Conservation (phyloP, 257 asterid species). For the Solanum sejunctum region DNA sequence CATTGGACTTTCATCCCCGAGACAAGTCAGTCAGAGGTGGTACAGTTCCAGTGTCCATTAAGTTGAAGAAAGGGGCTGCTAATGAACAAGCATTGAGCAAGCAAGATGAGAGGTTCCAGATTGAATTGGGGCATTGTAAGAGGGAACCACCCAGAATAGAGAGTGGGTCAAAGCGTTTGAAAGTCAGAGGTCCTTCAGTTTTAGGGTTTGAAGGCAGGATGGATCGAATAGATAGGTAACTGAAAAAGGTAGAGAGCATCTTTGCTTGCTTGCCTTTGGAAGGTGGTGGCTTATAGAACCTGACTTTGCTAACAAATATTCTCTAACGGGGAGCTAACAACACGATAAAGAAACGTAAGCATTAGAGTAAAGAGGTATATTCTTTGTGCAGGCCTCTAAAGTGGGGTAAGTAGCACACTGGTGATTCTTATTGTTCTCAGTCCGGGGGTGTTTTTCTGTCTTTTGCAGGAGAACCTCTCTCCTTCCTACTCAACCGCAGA, state of each 20-base stretch:
- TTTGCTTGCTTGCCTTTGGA: constrained; percentile 5
- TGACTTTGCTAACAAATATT: constrained; percentile 42
- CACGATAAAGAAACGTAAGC: constrained; percentile 26
- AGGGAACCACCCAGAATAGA: constrained; percentile 32
- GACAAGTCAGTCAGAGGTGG: constrained; percentile 25
- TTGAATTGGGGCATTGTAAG: constrained; percentile 17
- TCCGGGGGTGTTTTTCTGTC: constrained; percentile 42
- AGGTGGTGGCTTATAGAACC: constrained; percentile 14
- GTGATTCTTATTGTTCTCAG: constrained; percentile 35
- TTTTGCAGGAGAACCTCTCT: constrained; percentile 52
- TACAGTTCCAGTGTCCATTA: constrained; percentile 38
- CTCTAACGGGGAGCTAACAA: constrained; percentile 49
- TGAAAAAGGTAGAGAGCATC: neutral
- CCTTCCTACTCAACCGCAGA: constrained; percentile 21
- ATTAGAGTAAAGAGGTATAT: constrained; percentile 31
- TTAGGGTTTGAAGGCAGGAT: constrained; percentile 33
- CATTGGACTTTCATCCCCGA: constrained; percentile 11
- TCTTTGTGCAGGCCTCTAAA: constrained; percentile 72
- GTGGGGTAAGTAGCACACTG: constrained; percentile 46
- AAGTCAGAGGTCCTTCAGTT: constrained; percentile 67
- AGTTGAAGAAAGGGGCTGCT: constrained; percentile 33
- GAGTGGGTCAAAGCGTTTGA: constrained; percentile 52
- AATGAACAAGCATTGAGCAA: constrained; percentile 19
- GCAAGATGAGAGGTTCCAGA: constrained; percentile 12
- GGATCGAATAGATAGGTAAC: constrained; percentile 14